Evolutionary conservation across 306 rosid genomes (phyloP).

Genomic region (Acmispon strigosus): DNA sequence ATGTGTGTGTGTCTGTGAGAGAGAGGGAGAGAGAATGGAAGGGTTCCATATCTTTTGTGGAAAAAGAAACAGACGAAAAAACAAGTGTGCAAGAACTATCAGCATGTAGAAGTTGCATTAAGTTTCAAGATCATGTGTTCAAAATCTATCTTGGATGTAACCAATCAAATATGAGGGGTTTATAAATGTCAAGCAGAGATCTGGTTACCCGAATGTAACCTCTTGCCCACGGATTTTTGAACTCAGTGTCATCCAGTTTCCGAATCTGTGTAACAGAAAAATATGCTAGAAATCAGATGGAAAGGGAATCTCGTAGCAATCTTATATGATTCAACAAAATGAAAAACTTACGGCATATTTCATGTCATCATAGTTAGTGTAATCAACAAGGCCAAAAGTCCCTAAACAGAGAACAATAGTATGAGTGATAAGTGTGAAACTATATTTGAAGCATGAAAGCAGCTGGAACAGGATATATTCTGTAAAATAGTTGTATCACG

Average conservation of each 20-base stretch:
- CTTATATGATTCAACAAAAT: background rate
- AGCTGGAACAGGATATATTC: background rate
- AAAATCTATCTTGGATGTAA: background rate
- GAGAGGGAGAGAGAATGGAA: too few relatives aligned
- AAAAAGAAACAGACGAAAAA: background rate
- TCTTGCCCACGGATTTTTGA: conserved; percentile 98
- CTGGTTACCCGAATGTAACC: conserved; percentile 69
- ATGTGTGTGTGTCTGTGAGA: background rate
- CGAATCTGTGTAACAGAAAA: conserved; percentile 47
- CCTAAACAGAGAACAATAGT: conserved; percentile 46
- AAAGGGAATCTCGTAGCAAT: background rate
- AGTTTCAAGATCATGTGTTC: background rate
- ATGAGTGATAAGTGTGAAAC: background rate
- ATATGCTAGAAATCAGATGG: background rate
- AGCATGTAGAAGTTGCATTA: background rate
- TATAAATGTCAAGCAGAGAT: background rate
- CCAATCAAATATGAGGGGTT: background rate
- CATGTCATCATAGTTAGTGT: conserved; percentile 92
- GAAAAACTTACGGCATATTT: conserved; percentile 87
- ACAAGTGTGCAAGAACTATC: background rate
- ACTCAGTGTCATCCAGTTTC: conserved; percentile 92
- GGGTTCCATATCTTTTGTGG: background rate
- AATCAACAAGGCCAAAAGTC: conserved; percentile 89
- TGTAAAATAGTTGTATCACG: background rate
- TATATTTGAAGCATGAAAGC: background rate